Evolutionary conservation across 441 rosid species (phyloP), one percentile per base, ranked within the genome.

Genomic region (Erodium chrysanthum): DNA sequence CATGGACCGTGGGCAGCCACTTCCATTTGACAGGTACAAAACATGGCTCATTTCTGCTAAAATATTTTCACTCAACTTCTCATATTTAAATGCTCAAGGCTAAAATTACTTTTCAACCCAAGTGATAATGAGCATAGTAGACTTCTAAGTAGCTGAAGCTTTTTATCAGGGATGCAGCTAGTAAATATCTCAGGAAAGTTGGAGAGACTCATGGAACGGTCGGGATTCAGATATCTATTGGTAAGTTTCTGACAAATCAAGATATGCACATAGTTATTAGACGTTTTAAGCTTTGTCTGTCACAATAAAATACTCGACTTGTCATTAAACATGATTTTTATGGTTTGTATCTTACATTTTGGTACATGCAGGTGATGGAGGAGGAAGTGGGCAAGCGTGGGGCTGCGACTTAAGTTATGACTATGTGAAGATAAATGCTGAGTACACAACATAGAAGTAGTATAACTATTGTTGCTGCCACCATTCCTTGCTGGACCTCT

Each of bases 1-100:
- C 75, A 94, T 91, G 96, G 84, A 85, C 76, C 81, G 83, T 74
- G 99, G 97, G 46, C 97, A 91, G 77, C 97, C 97, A 35, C 96
- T 87, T 72, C 72, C 86, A 22, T 94, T 94, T 72, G 94, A 91
- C 80, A 84, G 97, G 98, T 88, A 33, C 37, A 33, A 33, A 33
- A 33, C 37, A 33, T 6, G 29, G 29, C 29, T 27, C 29, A 27
- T 27, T 27, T 3, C 3, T 3, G 2, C 60, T 21, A 74, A 66
- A 44, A 46, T 44, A 31, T 5, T 8, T 33, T 33, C 40, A 33
- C 40, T 33, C 40, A 5, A 9, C 1, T 27, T 3, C 3, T 3
- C 29, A 27, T 27, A 27, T 27, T 27, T 3, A 27, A 27, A 27
- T 27, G 29, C 3, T 27, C 29, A 3, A 27, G 29, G 37, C 37